phyloP scores from a whole-genome alignment of 768 basidiomycete species.

The Boletellus ananas region DNA sequence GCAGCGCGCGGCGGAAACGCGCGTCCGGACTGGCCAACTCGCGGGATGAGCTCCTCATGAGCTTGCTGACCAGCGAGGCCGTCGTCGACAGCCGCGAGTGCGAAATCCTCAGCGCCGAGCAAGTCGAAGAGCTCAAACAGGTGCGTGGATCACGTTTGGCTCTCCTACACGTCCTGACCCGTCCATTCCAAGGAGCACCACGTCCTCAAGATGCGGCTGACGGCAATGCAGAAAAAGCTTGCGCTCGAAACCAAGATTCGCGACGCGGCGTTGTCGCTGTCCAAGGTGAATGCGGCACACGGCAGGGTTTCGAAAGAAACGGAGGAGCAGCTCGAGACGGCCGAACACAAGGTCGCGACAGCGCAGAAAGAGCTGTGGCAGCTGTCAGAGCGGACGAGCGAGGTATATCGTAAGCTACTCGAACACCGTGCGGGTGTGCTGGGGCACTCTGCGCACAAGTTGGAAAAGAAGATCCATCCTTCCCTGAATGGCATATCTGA shows the following conservation, averaged over 20 bases:
- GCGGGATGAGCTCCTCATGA: conserved; percentile 83
- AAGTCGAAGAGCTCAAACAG: conserved; percentile 69
- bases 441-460: conserved; percentile 60
- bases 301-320: conserved; percentile 61
- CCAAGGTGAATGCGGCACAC: conserved; percentile 57
- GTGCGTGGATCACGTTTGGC: conserved; percentile 32
- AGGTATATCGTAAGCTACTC: conserved; percentile 60
- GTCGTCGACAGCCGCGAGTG: conserved; percentile 86
- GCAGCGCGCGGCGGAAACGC: conserved; percentile 38
- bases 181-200: conserved; percentile 60
- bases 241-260: conserved; percentile 83
- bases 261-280: conserved; percentile 75
- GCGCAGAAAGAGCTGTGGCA: conserved; percentile 71
- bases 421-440: conserved; percentile 85
- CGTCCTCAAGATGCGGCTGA: conserved; percentile 59
- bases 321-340: conserved; percentile 64
- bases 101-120: conserved; percentile 70
- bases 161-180: conserved; percentile 10
- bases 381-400: conserved; percentile 59
- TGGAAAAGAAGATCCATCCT: conserved; percentile 53
- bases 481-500: conserved; percentile 31
- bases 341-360: conserved; percentile 67
- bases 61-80: conserved; percentile 89
- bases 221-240: conserved; percentile 69
- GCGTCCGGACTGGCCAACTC: conserved; percentile 48